A percentile compares a stretch with the other conserved stretches of the same genome.
phyloP scores from a whole-genome alignment of 169 alveolate species.

The Eimeria sp. region DNA sequence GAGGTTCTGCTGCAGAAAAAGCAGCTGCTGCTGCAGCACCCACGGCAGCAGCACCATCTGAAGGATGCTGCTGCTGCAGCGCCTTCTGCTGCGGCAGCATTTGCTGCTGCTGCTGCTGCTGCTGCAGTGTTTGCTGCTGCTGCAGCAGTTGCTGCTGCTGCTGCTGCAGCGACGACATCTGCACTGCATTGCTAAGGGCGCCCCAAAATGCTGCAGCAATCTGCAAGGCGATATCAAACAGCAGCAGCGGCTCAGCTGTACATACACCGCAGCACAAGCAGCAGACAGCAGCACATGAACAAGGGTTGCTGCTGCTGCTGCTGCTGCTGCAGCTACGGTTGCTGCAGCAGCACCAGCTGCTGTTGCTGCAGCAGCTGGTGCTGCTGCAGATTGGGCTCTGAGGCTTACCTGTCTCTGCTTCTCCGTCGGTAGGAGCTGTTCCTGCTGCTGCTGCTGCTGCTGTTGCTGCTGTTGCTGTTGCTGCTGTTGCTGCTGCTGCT shows the following conservation, averaged over 20 bases:
- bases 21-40: not conserved
- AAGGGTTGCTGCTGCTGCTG: not conserved
- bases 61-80: not conserved
- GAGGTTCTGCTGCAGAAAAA: not conserved
- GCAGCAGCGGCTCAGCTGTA: conserved; percentile 50
- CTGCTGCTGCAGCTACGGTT: not conserved
- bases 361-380: conserved; percentile 18
- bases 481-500: conserved; percentile 48
- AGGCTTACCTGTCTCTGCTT: not conserved
- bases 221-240: not conserved
- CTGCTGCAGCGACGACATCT: conserved; percentile 58
- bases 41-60: not conserved
- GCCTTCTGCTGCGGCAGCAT: not conserved
- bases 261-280: conserved; percentile 39
- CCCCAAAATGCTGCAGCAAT: conserved; percentile 56
- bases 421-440: not conserved
- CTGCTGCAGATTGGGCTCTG: not conserved
- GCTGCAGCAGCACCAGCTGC: not conserved
- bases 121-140: conserved; percentile 16
- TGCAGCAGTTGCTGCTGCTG: conserved; percentile 39
- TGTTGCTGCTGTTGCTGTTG: not conserved
- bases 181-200: conserved; percentile 36
- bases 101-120: not conserved
- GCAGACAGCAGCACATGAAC: not conserved
- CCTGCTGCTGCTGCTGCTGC: not conserved